Evolutionary conservation across 148 eudicot species (phyloP).

Genomic region (Camellia japonica): DNA sequence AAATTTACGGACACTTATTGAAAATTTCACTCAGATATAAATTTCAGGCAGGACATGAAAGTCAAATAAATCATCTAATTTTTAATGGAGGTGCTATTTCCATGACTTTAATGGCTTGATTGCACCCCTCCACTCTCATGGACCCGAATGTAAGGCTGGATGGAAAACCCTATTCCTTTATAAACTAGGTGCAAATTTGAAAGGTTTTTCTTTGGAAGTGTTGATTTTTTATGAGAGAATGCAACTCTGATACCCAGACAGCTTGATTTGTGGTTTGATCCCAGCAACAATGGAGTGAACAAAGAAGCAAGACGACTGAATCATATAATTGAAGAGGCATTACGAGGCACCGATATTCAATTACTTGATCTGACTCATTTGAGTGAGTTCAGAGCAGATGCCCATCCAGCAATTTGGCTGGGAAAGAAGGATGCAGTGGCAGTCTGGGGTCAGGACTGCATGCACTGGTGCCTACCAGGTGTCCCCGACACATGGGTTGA

Average conservation of each 20-base stretch:
- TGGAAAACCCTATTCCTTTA: too few species aligned
- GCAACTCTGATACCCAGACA: conserved; percentile 33
- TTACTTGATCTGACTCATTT: conserved; percentile 70
- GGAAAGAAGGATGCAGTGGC: conserved; percentile 93
- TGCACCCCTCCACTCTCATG: too few species aligned
- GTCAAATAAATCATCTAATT: too few species aligned
- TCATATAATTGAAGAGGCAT: conserved; percentile 50
- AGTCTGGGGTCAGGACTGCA: conserved; percentile 97
- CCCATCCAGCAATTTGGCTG: conserved; percentile 93
- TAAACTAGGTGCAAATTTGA: too few species aligned
- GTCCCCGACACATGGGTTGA: conserved; percentile 97
- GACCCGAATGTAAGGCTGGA: too few species aligned
- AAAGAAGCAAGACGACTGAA: conserved; percentile 83
- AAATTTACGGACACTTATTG: too few species aligned
- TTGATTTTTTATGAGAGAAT: too few species aligned
- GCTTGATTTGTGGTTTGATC: conserved; percentile 97
- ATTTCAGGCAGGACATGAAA: too few species aligned
- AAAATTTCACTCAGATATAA: too few species aligned
- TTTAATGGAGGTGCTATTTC: too few species aligned
- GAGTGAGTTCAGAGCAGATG: conserved; percentile 94
- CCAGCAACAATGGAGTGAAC: conserved; percentile 81
- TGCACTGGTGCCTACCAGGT: conserved; percentile 99
- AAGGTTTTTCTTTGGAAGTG: too few species aligned
- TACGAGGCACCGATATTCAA: conserved; percentile 54
- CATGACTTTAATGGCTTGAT: too few species aligned